Evolutionary conservation across 2,329 filamentous ascomycete genomes (phyloP).

Genomic region (Epichloe gansuensis): DNA sequence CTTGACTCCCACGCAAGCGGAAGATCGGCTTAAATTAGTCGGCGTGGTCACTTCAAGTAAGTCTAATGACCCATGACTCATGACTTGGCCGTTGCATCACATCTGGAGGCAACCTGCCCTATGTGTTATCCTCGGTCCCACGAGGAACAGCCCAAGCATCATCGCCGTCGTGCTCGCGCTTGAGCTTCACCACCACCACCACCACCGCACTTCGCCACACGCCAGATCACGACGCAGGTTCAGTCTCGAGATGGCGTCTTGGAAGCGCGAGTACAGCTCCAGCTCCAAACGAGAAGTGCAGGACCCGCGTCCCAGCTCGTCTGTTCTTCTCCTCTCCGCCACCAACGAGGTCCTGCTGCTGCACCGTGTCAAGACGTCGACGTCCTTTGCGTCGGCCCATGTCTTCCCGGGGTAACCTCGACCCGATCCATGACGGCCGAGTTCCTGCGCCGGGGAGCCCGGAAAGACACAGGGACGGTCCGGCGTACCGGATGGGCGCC

Average conservation of each 20-base stretch:
- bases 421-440: conserved; percentile 60
- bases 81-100: conserved; percentile 4
- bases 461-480: conserved; percentile 55
- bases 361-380: conserved; percentile 71
- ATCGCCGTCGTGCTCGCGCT: neutral
- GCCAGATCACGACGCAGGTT: neutral
- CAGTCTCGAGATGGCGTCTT: conserved; percentile 1
- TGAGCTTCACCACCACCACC: neutral
- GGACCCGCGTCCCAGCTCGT: conserved; percentile 55
- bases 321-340: conserved; percentile 75
- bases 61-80: neutral
- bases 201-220: conserved; percentile 1
- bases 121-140: neutral
- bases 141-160: neutral
- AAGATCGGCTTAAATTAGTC: conserved; percentile 3
- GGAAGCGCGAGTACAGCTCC: conserved; percentile 3
- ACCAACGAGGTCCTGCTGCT: conserved; percentile 80
- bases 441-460: conserved; percentile 34
- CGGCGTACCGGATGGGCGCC: conserved; percentile 67
- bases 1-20: neutral
- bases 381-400: conserved; percentile 79
- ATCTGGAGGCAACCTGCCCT: conserved; percentile 3
- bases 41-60: neutral
- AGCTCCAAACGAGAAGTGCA: conserved; percentile 13
- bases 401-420: conserved; percentile 85